phyloP scores from a whole-genome alignment of 345 rosid species.

The Eucalyptus cloeziana region DNA sequence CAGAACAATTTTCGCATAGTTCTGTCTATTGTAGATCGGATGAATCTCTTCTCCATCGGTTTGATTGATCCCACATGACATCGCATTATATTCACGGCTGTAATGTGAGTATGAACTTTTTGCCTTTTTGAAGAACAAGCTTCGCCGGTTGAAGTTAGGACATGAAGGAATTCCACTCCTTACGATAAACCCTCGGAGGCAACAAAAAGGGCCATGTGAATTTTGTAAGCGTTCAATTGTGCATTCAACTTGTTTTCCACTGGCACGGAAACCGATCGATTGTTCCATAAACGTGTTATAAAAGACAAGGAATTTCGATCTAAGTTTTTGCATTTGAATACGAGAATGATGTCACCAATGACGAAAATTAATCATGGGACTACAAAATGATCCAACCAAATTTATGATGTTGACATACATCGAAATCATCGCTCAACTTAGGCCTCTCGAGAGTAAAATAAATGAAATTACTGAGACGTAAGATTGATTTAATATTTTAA shows the following conservation, averaged over 20 bases:
- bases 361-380: not conserved
- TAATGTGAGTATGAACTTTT: not conserved
- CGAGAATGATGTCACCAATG: not conserved
- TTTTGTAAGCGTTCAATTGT: not conserved
- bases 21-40: not conserved
- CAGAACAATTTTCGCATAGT: not conserved
- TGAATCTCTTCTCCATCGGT: not conserved
- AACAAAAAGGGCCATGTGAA: not conserved
- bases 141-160: not conserved
- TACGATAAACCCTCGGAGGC: not conserved
- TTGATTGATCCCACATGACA: not conserved
- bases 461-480: fast-evolving
- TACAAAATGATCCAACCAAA: not conserved
- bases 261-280: not conserved
- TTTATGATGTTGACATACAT: not conserved
- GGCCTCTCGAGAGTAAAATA: not conserved
- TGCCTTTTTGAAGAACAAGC: not conserved
- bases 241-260: not conserved
- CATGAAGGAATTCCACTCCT: not conserved
- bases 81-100: not conserved
- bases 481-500: not conserved
- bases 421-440: not conserved
- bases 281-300: not conserved
- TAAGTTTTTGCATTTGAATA: not conserved
- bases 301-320: not conserved